Evolutionary conservation across 2,329 filamentous ascomycete genomes (phyloP), one percentile per base, ranked within the genome.

Genomic region (Botrytis aclada): DNA sequence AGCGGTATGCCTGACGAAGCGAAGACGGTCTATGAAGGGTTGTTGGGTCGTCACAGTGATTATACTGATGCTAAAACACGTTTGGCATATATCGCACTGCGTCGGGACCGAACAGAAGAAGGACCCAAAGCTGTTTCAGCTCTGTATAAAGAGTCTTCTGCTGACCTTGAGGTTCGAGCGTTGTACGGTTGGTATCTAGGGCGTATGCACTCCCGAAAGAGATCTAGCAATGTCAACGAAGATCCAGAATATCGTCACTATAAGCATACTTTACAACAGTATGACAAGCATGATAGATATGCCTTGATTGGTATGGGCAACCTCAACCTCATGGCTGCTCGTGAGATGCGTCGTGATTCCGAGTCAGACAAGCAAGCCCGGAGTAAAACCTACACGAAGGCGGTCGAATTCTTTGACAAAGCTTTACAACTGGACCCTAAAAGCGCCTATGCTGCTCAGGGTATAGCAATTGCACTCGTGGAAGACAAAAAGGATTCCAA

Each of bases 371-470:
- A 93, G 83, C 92, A 97, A 79, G 97, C 97, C 84, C 91, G 95
- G 70, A 92, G 91, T 73, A 93, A 92, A 77, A 92, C 90, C 75
- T 99, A 98, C 81, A 90, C 91, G 80, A 94, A 95, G 77, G 95
- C 96, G 0, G 95, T 98, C 18, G 97, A 99, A 81, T 99, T 99
- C 83, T 99, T 98, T 78, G 96, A 98, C 81, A 99, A 99, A 84
- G 95, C 95, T 7, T 85, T 99, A 34, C 94, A 97, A 75, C 85
- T 99, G n/a, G 96, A 99, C 79, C 90, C 94, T 0, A 94, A 92
- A 84, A 99, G 98, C 78, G 95, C 96, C 0, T 97, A 97, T 81
- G 97, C 97, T 12, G 96, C 96, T 2, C 96, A 99, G 81, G 96
- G 97, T 74, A 90, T 99, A 76, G 96, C 93, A 22, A 98, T 99